A percentile compares a stretch with the other conserved stretches of the same genome.
These are phyloP conservation scores for Smallanthus sonchifolius DNA, from an alignment of 129 eudicot species.

Conservation along the genomic window DNA sequence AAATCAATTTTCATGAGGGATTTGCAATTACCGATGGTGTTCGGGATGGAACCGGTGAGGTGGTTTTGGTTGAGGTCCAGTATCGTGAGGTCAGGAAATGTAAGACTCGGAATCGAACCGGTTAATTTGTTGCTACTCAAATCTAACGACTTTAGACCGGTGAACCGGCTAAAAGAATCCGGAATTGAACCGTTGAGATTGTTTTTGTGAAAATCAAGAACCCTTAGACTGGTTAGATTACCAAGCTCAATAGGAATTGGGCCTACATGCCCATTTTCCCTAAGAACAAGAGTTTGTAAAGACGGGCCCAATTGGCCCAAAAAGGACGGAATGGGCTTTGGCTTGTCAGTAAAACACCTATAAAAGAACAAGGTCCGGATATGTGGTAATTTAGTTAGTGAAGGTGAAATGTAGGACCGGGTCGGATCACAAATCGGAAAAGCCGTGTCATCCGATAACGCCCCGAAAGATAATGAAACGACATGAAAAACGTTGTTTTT, in stretches of 20 bases:
- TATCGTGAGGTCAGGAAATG: conserved; percentile 46
- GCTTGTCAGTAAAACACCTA: conserved; percentile 61
- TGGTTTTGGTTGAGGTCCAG: conserved; percentile 88
- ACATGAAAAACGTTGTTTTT: conserved; percentile 73
- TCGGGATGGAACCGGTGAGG: conserved; percentile 62
- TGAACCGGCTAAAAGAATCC: conserved; percentile 47
- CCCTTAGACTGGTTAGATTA: conserved; percentile 60
- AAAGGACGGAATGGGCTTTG: conserved; percentile 79
- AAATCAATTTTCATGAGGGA: conserved; percentile 67
- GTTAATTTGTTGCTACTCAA: conserved; percentile 74
- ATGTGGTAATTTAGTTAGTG: conserved; percentile 69
- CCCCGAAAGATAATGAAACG: conserved; percentile 85
- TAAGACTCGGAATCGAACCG: conserved; percentile 53
- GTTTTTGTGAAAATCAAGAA: conserved; percentile 79
- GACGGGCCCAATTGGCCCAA: conserved; percentile 72
- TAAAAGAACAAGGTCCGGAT: conserved; percentile 81
- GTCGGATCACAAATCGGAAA: conserved; percentile 86
- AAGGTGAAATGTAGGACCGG: conserved; percentile 66
- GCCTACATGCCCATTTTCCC: conserved; percentile 91
- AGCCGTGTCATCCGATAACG: conserved; percentile 87
- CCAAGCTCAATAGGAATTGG: conserved; percentile 74
- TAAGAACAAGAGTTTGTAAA: conserved; percentile 71
- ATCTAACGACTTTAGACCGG: conserved; percentile 70
- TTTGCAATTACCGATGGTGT: conserved; percentile 36
- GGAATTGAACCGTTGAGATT: conserved; percentile 84